Conservation (phyloP, 108 stramenopile genomes). For the Nitzschia inconspicua region DNA sequence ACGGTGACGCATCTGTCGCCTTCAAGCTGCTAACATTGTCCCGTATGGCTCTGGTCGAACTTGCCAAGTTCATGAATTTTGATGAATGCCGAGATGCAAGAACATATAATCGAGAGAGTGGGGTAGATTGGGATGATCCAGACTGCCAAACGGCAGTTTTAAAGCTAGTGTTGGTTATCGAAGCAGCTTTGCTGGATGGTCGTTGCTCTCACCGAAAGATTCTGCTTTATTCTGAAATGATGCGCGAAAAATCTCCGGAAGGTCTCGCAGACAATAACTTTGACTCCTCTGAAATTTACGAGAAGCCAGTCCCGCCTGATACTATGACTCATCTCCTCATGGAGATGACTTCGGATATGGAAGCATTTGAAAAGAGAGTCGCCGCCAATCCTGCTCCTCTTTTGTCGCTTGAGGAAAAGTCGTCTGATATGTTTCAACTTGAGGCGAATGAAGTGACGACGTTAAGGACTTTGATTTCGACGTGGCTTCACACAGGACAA, state of each 20-base stretch:
- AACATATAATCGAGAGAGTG: conserved; percentile 33
- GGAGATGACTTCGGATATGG: conserved; percentile 79
- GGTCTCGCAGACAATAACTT: not conserved
- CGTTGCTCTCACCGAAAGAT: conserved; percentile 38
- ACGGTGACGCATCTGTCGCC: no score
- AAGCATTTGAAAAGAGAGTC: conserved; percentile 56
- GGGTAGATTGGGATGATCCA: conserved; percentile 64
- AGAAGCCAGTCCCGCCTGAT: not conserved
- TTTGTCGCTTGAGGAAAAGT: conserved; percentile 1
- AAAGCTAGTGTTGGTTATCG: conserved; percentile 70
- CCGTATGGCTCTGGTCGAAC: conserved; percentile 55
- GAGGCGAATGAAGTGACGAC: conserved; percentile 65
- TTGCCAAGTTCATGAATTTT: conserved; percentile 58
- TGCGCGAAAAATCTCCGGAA: conserved; percentile 11
- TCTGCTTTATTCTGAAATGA: no score
- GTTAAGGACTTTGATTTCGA: conserved; percentile 72
- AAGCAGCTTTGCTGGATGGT: conserved; percentile 69
- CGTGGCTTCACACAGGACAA: conserved; percentile 87
- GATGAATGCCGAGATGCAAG: conserved; percentile 44
- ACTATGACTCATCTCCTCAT: conserved; percentile 63
- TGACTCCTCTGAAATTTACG: not conserved
- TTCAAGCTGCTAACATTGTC: conserved; percentile 45
- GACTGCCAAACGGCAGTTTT: conserved; percentile 54
- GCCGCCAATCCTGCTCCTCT: not conserved
- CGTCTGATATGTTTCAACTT: conserved; percentile 25